Conservation (phyloP, 2,329 filamentous ascomycete genomes). For the Aspergillus costaricaensis region DNA sequence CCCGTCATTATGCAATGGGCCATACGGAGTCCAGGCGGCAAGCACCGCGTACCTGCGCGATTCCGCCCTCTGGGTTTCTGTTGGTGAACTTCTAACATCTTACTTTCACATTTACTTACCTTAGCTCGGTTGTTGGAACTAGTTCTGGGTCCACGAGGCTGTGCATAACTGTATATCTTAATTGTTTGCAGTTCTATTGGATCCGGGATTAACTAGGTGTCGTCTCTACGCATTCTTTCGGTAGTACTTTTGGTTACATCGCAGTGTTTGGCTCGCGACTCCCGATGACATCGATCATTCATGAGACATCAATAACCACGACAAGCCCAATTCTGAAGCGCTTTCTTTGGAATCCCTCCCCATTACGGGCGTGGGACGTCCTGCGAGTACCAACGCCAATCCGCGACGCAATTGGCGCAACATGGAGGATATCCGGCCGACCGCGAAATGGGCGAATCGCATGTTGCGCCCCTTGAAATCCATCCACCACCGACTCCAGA, state of each 20-base stretch:
- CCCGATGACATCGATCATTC: conserved; percentile 14
- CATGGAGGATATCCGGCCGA: conserved; percentile 43
- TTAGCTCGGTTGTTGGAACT: too few relatives aligned
- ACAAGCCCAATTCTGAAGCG: conserved; percentile 7
- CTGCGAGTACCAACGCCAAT: neutral
- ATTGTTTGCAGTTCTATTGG: too few relatives aligned
- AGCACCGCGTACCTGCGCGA: too few relatives aligned
- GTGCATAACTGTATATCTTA: too few relatives aligned
- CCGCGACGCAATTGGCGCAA: conserved; percentile 8
- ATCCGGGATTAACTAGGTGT: too few relatives aligned
- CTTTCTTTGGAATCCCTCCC: neutral
- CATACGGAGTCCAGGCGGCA: too few relatives aligned
- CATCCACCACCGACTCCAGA: conserved; percentile 43
- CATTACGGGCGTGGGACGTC: neutral
- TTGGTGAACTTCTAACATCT: too few relatives aligned
- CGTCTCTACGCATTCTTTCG: too few relatives aligned
- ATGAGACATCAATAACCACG: conserved; percentile 11
- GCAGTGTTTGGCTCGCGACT: neutral
- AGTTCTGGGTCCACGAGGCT: too few relatives aligned
- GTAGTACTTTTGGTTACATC: neutral
- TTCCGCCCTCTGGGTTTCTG: too few relatives aligned
- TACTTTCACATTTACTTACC: too few relatives aligned
- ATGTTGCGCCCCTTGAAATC: conserved; percentile 46
- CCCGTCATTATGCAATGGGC: too few relatives aligned
- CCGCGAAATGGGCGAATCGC: conserved; percentile 47